Conservation (phyloP, 352 stramenopile species). For the Globisporangium orthogonon region DNA sequence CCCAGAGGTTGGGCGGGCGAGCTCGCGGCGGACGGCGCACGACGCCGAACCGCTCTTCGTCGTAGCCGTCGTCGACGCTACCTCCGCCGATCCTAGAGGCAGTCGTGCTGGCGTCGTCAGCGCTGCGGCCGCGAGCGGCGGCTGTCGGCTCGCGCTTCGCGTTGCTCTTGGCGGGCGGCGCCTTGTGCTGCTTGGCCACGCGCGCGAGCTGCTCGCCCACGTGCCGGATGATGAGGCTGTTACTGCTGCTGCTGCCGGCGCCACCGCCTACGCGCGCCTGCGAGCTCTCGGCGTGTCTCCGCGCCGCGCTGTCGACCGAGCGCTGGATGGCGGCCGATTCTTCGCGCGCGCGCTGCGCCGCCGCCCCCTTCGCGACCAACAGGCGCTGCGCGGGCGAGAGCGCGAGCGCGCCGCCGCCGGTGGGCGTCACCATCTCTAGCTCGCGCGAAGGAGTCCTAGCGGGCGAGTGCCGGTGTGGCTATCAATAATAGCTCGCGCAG, state of each 20-base stretch:
- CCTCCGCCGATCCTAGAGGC: neutral
- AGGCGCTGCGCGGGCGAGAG: constrained; percentile 47
- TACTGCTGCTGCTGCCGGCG: constrained; percentile 12
- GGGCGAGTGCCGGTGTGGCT: too few species aligned
- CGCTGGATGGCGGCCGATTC: constrained; percentile 34
- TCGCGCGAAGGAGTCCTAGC: too few species aligned
- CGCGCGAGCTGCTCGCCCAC: constrained; percentile 53
- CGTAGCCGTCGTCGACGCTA: constrained; percentile 32
- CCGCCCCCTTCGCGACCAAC: constrained; percentile 46
- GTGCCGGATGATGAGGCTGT: constrained; percentile 51
- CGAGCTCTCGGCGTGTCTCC: constrained; percentile 25
- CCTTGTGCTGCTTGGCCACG: constrained; percentile 24
- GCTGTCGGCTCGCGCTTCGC: neutral
- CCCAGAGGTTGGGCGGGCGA: constrained; percentile 48
- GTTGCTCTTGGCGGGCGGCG: neutral
- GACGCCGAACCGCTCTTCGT: constrained; percentile 50
- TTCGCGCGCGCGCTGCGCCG: constrained; percentile 28
- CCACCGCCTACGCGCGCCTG: constrained; percentile 12
- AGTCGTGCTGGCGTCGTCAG: neutral
- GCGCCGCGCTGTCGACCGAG: constrained; percentile 19
- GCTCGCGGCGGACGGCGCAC: constrained; percentile 38
- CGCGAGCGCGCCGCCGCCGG: constrained; percentile 13
- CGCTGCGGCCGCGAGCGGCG: neutral
- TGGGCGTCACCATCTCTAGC: constrained; percentile 12
- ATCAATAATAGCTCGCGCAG: too few species aligned